Percentiles rank a stretch among this genome's conserved stretches.
phyloP scores from a whole-genome alignment of 148 eudicot species.

The Beta vulgaris region DNA sequence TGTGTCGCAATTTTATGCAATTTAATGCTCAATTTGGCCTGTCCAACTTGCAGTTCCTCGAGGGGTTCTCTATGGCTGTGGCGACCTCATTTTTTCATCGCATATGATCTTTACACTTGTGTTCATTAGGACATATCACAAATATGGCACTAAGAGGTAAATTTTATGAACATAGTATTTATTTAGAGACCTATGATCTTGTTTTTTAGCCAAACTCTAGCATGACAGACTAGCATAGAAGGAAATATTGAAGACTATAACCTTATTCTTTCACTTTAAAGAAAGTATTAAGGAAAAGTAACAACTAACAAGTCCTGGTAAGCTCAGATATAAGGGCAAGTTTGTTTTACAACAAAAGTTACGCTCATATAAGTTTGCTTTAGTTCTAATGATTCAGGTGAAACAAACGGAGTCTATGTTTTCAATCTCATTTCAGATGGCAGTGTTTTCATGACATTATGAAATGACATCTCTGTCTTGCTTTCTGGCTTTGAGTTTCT shows the following conservation, averaged over 20 bases:
- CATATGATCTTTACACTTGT: conserved; percentile 95
- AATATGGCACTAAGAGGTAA: conserved; percentile 85
- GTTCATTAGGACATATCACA: conserved; percentile 88
- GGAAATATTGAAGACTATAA: background rate
- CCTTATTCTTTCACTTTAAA: background rate
- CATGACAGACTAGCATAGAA: background rate
- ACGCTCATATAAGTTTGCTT: background rate
- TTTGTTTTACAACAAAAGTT: background rate
- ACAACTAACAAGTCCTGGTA: too few species aligned
- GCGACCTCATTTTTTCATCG: conserved; percentile 94
- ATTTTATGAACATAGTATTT: background rate
- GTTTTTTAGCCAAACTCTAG: background rate
- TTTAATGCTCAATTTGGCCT: conserved; percentile 17
- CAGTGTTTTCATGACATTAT: background rate
- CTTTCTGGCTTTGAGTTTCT: background rate
- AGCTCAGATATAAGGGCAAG: background rate
- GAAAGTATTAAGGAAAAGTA: background rate
- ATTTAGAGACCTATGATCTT: background rate
- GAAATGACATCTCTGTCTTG: background rate
- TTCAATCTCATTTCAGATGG: background rate
- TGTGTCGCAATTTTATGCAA: conserved; percentile 1
- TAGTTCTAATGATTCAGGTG: background rate
- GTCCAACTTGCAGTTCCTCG: conserved; percentile 63
- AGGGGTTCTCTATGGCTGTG: conserved; percentile 91
- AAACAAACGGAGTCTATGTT: background rate